Evolutionary conservation across 768 basidiomycete genomes (phyloP), one percentile per base, ranked within the genome.

Genomic region (Cystobasidium tubakii): DNA sequence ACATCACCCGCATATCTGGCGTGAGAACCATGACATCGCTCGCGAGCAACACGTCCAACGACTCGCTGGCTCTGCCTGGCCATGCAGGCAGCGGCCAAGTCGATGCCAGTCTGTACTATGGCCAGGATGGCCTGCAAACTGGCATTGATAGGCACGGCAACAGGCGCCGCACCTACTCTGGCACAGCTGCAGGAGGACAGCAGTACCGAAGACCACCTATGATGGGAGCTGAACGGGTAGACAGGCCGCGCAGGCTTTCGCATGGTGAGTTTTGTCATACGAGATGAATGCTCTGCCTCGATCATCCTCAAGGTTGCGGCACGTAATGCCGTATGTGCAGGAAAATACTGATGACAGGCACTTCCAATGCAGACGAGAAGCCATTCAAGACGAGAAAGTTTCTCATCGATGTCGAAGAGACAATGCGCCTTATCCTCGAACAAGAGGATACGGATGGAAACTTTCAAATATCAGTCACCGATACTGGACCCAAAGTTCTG

Each of bases 391-490:
- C 74, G 1, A 43, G 74, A 9, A 75, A 75, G 44, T 75, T 75
- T 33, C 73, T 75, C 25, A 74, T 75, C 1, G 74, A 75, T 46
- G 72, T 74, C 6, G 75, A 74, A 23, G 95, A 97, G 82, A 99
- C 95, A 36, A 92, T 99, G 79, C 88, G 94, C 42, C 87, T 96
- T 72, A 88, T 98, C 12, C 87, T 99, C 33, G 92, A 96, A 82
- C 95, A 97, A 81, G 95, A 99, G 81, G 95, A 99, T 80, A 97
- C 95, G 17, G 92, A 98, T 76, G 90, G 90, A 36, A 92, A 97
- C 57, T 53, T 64, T 27, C 80, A 84, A 82, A 97, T 98, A 80
- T 92, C 90, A 77, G 86, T 97, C 80, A 93, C 90, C 25, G 95
- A 99, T 80, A 91, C 92, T 74, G 94, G 96, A 1, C 94, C 94